These are phyloP conservation scores for Oryza rufipogon DNA, from an alignment of 176 grass and related monocot species.

Conservation along the genomic window DNA sequence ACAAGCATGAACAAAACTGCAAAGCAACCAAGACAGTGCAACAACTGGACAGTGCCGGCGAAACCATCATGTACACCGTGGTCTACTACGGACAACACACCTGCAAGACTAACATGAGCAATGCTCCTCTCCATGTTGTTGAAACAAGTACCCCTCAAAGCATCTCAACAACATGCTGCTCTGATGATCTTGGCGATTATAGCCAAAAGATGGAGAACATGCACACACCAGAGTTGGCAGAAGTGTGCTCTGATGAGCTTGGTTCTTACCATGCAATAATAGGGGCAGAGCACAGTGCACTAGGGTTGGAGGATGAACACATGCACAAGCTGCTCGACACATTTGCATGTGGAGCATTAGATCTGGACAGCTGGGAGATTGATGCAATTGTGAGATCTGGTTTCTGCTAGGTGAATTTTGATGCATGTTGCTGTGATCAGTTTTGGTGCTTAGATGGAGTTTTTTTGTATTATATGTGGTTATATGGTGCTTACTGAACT, in stretches of 20 bases:
- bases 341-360: not conserved
- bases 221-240: not conserved
- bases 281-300: not conserved
- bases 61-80: constrained; percentile 28
- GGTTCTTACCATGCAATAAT: not conserved
- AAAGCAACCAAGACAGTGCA: constrained; percentile 60
- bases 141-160: not conserved
- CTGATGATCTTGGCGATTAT: not conserved
- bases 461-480: not conserved
- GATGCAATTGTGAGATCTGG: not conserved
- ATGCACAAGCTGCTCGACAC: not conserved
- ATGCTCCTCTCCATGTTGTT: not conserved
- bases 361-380: not conserved
- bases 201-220: not conserved
- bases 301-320: not conserved
- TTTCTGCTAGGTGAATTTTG: not conserved
- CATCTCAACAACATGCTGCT: not conserved
- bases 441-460: not conserved
- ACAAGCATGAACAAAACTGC: constrained; percentile 51
- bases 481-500: not conserved
- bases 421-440: not conserved
- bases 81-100: constrained; percentile 46
- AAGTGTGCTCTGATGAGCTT: not conserved
- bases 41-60: not conserved
- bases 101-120: constrained; percentile 21